Evolutionary conservation across 225 moss, liverwort and hornwort species (phyloP).

Genomic region (Rhytidiadelphus loreus): DNA sequence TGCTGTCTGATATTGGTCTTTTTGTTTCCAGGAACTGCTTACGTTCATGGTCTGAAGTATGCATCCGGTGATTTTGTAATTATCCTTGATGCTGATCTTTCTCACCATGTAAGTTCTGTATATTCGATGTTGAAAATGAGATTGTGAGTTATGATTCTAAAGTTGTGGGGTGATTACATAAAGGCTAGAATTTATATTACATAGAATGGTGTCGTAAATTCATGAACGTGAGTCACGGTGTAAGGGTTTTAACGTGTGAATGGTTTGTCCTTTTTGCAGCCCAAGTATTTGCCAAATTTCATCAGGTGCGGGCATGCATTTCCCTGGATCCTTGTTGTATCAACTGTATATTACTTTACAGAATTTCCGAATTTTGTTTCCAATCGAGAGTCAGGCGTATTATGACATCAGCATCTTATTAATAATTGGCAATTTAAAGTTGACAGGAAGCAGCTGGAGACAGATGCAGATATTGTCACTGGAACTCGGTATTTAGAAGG

Average conservation of each 20-base stretch:
- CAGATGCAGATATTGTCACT: constrained; percentile 83
- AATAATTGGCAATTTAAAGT: neutral
- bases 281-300: constrained; percentile 77
- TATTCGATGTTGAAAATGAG: neutral
- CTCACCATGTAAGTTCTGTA: constrained; percentile 61
- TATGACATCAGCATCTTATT: neutral
- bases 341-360: neutral
- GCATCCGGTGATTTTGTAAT: constrained; percentile 82
- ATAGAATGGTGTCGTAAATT: neutral
- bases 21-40: constrained; percentile 65
- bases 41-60: constrained; percentile 70
- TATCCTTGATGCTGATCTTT: constrained; percentile 88
- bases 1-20: neutral
- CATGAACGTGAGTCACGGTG: neutral
- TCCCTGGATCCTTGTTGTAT: neutral
- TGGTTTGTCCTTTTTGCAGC: constrained; percentile 41
- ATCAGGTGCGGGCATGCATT: constrained; percentile 38
- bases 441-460: constrained; percentile 75
- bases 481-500: constrained; percentile 78
- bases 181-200: neutral
- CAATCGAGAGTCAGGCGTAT: neutral
- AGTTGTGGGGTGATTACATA: neutral
- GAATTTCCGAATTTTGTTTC: neutral
- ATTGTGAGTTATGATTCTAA: neutral
- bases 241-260: neutral